Conservation (phyloP, 2,329 filamentous ascomycete species). For the Fusarium floridanum region DNA sequence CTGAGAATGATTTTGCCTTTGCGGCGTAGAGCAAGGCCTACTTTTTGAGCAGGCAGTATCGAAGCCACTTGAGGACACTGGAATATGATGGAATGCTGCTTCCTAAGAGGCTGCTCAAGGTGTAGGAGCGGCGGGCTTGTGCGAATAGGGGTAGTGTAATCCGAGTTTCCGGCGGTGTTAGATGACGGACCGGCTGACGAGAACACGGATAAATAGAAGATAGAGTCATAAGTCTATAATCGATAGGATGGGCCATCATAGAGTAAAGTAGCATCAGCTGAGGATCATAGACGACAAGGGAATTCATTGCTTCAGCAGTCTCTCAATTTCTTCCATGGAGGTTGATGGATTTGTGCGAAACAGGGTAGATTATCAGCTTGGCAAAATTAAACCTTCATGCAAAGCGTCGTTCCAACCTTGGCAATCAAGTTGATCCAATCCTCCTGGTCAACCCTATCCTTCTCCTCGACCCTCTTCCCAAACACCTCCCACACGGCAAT, state of each 20-base stretch:
- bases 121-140: not conserved
- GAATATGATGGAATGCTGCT: not conserved
- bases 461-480: slow-evolving; percentile 32
- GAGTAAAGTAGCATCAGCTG: no score
- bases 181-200: no score
- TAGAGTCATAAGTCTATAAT: no score
- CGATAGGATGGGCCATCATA: no score
- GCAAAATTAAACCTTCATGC: not conserved
- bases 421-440: slow-evolving; percentile 22
- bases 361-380: no score
- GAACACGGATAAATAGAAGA: no score
- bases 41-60: not conserved
- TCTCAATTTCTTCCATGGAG: no score
- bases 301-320: no score
- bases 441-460: slow-evolving; percentile 19
- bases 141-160: not conserved
- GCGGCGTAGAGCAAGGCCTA: not conserved
- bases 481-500: slow-evolving; percentile 48
- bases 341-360: no score
- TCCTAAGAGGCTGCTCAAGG: not conserved
- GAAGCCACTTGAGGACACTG: not conserved
- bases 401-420: not conserved
- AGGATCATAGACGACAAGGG: no score
- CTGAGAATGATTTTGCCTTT: slow-evolving; percentile 10
- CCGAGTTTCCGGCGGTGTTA: no score